Conservation (phyloP, 2,329 filamentous ascomycete genomes). For the Nothophoma quercina region DNA sequence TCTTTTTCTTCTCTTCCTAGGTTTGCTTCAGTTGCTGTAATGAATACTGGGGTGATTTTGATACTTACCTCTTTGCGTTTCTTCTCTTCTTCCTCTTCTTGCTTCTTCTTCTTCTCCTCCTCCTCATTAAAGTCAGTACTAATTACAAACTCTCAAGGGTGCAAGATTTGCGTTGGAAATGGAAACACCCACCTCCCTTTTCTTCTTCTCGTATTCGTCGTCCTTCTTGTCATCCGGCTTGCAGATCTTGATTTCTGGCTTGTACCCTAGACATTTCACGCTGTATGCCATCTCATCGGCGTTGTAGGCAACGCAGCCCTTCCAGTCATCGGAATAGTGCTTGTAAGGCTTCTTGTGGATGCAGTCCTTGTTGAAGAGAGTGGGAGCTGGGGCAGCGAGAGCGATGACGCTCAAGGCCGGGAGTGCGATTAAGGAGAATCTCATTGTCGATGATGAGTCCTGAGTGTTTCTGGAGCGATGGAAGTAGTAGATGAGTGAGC, state of each 20-base stretch:
- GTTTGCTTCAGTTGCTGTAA: too few relatives aligned
- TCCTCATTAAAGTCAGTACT: too few relatives aligned
- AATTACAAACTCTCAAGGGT: too few relatives aligned
- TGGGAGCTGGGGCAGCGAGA: slow-evolving; percentile 6
- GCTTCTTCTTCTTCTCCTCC: background rate
- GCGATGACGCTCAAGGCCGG: slow-evolving; percentile 7
- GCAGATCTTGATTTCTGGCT: slow-evolving; percentile 7
- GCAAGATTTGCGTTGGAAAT: too few relatives aligned
- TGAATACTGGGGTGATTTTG: too few relatives aligned
- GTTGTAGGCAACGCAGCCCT: slow-evolving; percentile 10
- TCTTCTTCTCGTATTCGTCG: background rate
- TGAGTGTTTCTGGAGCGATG: background rate
- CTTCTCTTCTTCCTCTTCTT: background rate
- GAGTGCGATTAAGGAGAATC: background rate
- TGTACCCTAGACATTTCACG: slow-evolving; percentile 2
- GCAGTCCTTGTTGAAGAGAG: slow-evolving; percentile 3
- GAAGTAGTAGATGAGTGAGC: background rate
- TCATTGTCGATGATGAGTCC: background rate
- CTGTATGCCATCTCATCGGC: slow-evolving; percentile 8
- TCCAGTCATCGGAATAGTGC: slow-evolving; percentile 3
- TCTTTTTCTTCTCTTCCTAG: background rate
- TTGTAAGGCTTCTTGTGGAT: slow-evolving; percentile 3
- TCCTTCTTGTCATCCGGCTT: background rate
- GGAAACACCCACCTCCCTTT: background rate
- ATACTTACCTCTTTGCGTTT: too few relatives aligned